phyloP scores from a whole-genome alignment of 768 basidiomycete genomes.

The Boletus vermiculosoides region DNA sequence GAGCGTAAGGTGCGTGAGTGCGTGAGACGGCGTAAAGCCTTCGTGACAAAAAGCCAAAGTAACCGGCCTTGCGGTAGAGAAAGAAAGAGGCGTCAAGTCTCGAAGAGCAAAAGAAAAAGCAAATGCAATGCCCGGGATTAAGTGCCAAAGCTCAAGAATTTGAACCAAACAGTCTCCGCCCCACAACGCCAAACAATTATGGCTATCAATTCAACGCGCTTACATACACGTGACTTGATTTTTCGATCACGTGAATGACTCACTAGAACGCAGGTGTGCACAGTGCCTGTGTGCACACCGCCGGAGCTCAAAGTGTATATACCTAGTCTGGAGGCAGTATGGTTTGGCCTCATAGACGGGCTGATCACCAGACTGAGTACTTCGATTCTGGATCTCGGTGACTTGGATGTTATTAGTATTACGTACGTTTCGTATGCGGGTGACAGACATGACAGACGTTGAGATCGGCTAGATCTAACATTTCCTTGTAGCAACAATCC shows the following conservation, averaged over 20 bases:
- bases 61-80: conserved; percentile 28
- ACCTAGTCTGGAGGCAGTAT: no score
- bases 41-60: conserved; percentile 35
- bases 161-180: conserved; percentile 22
- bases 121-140: neutral
- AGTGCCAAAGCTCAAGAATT: conserved; percentile 6
- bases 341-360: no score
- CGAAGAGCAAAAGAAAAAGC: conserved; percentile 14
- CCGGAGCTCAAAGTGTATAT: no score
- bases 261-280: no score
- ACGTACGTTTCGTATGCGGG: no score
- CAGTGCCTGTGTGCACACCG: no score
- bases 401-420: no score
- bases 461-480: no score
- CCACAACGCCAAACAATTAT: conserved; percentile 25
- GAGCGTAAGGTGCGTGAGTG: conserved; percentile 28
- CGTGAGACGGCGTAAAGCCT: conserved; percentile 39
- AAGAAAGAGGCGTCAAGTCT: conserved; percentile 18
- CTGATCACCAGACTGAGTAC: neutral
- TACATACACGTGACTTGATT: conserved; percentile 22
- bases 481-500: no score
- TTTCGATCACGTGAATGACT: conserved; percentile 6
- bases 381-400: no score
- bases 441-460: no score
- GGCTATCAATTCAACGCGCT: conserved; percentile 10